Conservation (phyloP, 2,329 filamentous ascomycete genomes). For the Phyllosticta citribraziliensis region DNA sequence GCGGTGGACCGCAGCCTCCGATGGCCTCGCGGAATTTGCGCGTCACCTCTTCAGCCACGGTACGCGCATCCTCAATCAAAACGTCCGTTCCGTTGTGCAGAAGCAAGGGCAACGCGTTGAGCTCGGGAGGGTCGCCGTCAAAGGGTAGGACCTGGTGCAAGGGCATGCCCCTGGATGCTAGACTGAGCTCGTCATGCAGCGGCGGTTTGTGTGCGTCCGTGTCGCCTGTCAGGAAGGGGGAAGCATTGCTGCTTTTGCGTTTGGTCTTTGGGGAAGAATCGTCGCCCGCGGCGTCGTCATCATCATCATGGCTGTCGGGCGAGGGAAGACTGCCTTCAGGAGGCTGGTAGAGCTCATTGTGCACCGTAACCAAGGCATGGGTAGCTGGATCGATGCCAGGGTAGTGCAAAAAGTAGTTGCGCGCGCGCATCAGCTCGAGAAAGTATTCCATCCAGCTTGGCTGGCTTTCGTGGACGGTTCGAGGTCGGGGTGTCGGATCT, state of each 20-base stretch:
- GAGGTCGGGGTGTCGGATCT: constrained; percentile 16
- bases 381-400: constrained; percentile 42
- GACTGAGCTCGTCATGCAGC: constrained; percentile 15
- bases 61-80: constrained; percentile 31
- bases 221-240: neutral
- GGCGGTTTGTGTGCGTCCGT: neutral
- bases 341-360: constrained; percentile 61
- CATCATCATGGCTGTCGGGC: neutral
- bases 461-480: constrained; percentile 52
- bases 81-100: constrained; percentile 51
- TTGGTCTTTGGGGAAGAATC: constrained; percentile 22
- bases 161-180: neutral
- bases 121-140: constrained; percentile 29
- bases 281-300: neutral
- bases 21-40: constrained; percentile 51
- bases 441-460: constrained; percentile 73
- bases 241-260: neutral
- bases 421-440: constrained; percentile 62
- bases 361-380: constrained; percentile 57
- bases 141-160: constrained; percentile 17
- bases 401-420: constrained; percentile 73
- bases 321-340: constrained; percentile 54
- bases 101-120: constrained; percentile 48
- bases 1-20: constrained; percentile 50
- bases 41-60: constrained; percentile 44